phyloP scores from a whole-genome alignment of 139 green algal genomes.

The Gonium pectorale region DNA sequence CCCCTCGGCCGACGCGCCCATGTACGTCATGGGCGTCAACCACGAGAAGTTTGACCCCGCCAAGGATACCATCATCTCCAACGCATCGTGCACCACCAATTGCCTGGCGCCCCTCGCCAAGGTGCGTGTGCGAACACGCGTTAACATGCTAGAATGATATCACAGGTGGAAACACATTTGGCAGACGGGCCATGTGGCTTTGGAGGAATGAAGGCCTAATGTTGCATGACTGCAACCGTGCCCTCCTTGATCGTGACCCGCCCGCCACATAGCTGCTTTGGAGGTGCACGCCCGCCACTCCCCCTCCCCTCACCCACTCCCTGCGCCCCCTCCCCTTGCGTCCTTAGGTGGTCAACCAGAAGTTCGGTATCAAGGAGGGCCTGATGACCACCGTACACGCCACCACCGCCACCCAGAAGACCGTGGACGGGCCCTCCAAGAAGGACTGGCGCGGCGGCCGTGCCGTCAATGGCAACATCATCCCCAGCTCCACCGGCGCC shows the following conservation, averaged over 20 bases:
- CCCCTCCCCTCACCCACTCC: too few species aligned
- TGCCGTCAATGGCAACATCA: conserved; percentile 95
- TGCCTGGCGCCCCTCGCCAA: conserved; percentile 96
- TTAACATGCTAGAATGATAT: too few species aligned
- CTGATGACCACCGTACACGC: conserved; percentile 98
- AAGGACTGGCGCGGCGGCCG: conserved; percentile 98
- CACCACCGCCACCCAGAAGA: conserved; percentile 98
- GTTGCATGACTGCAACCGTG: too few species aligned
- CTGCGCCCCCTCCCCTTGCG: too few species aligned
- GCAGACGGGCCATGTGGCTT: too few species aligned
- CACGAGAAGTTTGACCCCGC: conserved; percentile 86
- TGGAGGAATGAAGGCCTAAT: too few species aligned
- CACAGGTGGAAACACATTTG: too few species aligned
- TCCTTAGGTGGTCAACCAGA: conserved; percentile 90
- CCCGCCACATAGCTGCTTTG: too few species aligned
- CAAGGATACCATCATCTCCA: conserved; percentile 87
- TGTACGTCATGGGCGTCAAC: conserved; percentile 96
- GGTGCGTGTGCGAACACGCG: conserved; percentile 60
- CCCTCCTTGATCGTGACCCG: too few species aligned
- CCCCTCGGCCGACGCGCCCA: conserved; percentile 91
- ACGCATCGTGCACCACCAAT: conserved; percentile 98
- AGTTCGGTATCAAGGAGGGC: conserved; percentile 89
- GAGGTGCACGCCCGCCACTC: too few species aligned
- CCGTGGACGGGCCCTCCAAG: conserved; percentile 94
- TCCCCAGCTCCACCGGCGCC: conserved; percentile 96